Evolutionary conservation across 176 grass and related monocot species (phyloP).

Genomic region (Oryza longistaminata): DNA sequence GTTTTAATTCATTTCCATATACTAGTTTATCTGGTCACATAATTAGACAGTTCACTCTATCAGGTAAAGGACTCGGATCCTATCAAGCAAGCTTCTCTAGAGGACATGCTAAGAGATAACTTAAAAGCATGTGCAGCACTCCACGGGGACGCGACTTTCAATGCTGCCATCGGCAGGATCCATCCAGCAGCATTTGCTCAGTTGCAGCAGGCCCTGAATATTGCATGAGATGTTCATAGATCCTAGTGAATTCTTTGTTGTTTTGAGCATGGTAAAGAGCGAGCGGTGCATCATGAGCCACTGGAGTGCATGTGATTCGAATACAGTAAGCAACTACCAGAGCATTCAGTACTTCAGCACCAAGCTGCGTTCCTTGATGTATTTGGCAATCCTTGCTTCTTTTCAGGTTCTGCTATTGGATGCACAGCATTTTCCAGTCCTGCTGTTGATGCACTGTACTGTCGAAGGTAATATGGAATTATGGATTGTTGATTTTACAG

Average conservation of each 20-base stretch:
- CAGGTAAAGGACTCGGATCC: constrained; percentile 75
- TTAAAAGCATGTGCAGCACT: constrained; percentile 83
- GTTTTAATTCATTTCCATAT: background rate
- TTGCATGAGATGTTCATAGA: constrained; percentile 56
- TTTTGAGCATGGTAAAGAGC: background rate
- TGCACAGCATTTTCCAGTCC: background rate
- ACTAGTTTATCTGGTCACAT: background rate
- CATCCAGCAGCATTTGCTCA: constrained; percentile 95
- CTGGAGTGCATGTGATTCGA: constrained; percentile 28
- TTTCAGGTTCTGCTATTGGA: constrained; percentile 46
- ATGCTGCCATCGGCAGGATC: constrained; percentile 83
- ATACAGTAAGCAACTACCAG: constrained; percentile 30
- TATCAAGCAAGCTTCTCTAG: constrained; percentile 82
- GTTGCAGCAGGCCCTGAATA: constrained; percentile 90
- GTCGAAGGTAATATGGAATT: background rate
- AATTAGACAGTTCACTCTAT: constrained; percentile 40
- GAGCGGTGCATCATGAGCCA: constrained; percentile 4
- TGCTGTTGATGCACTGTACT: background rate
- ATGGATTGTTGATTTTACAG: constrained; percentile 17
- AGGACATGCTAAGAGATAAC: constrained; percentile 80
- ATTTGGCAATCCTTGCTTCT: constrained; percentile 7
- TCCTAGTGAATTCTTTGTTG: constrained; percentile 39
- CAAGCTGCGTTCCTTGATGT: background rate
- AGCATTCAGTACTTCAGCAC: background rate
- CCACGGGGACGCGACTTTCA: constrained; percentile 86